Conservation (phyloP, 768 basidiomycete genomes). For the Tricholoma hemisulphureum region DNA sequence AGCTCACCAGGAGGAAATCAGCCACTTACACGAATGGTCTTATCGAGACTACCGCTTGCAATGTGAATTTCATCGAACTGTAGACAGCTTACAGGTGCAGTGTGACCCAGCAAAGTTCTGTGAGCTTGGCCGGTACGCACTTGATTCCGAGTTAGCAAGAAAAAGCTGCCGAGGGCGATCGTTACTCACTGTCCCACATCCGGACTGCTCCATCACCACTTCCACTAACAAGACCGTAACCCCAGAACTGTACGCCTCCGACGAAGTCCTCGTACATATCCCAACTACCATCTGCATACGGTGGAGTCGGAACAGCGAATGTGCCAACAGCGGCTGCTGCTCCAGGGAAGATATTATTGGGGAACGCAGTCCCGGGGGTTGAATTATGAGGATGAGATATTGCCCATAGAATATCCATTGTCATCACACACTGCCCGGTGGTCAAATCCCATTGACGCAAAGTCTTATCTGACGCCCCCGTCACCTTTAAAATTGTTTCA, state of each 20-base stretch:
- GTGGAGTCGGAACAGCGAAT: slow-evolving; percentile 83
- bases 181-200: slow-evolving; percentile 97
- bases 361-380: slow-evolving; percentile 37
- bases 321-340: slow-evolving; percentile 54
- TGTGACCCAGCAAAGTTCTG: slow-evolving; percentile 89
- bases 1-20: slow-evolving; percentile 3
- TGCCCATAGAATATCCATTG: slow-evolving; percentile 99
- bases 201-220: slow-evolving; percentile 96
- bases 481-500: slow-evolving; percentile 60
- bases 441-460: slow-evolving; percentile 97
- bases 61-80: slow-evolving; percentile 97
- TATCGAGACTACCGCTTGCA: slow-evolving; percentile 90
- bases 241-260: slow-evolving; percentile 98
- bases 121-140: slow-evolving; percentile 99
- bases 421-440: slow-evolving; percentile 97
- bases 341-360: slow-evolving; percentile 50
- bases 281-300: slow-evolving; percentile 86
- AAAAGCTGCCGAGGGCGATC: background rate
- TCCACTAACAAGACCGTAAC: slow-evolving; percentile 94
- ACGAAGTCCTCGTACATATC: slow-evolving; percentile 98
- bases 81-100: slow-evolving; percentile 87
- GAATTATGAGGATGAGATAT: slow-evolving; percentile 81
- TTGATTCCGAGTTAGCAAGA: slow-evolving; percentile 27
- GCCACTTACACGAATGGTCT: slow-evolving; percentile 74
- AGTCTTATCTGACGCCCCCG: slow-evolving; percentile 97